Percentiles rank a stretch among this genome's conserved stretches.
phyloP scores from a whole-genome alignment of 2,329 filamentous ascomycete genomes.

The Thielaviopsis ethacetica region DNA sequence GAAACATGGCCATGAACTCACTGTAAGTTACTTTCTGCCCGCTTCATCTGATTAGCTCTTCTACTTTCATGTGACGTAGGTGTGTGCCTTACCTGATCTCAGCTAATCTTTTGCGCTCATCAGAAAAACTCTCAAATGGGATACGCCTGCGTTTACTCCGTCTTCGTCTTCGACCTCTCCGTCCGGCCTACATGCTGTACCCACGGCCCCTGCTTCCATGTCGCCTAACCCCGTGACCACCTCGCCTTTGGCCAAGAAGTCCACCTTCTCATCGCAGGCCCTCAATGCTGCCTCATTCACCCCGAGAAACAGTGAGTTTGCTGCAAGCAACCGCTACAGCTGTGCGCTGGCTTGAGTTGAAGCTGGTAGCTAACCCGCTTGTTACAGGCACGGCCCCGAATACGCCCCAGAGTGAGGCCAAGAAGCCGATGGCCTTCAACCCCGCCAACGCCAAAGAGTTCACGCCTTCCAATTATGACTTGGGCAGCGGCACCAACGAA shows the following conservation, averaged over 20 bases:
- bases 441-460: constrained; percentile 43
- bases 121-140: constrained; percentile 52
- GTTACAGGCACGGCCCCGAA: constrained; percentile 7
- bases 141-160: constrained; percentile 90
- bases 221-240: constrained; percentile 9
- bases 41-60: neutral
- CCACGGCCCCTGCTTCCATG: constrained; percentile 3
- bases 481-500: constrained; percentile 3
- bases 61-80: neutral
- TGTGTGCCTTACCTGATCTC: neutral
- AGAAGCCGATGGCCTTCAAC: constrained; percentile 30
- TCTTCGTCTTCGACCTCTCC: constrained; percentile 18
- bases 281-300: constrained; percentile 81
- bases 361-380: constrained; percentile 12
- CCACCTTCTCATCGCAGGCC: constrained; percentile 73
- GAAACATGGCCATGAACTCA: constrained; percentile 3
- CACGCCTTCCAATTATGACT: constrained; percentile 24
- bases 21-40: neutral
- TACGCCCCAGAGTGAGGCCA: constrained; percentile 14
- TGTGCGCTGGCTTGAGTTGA: neutral
- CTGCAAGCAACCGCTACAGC: neutral
- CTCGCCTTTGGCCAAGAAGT: constrained; percentile 36
- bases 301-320: constrained; percentile 38
- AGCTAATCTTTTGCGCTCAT: neutral
- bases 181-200: constrained; percentile 8